phyloP scores from a whole-genome alignment of 2,329 filamentous ascomycete species.

The Trichoderma lentiforme region DNA sequence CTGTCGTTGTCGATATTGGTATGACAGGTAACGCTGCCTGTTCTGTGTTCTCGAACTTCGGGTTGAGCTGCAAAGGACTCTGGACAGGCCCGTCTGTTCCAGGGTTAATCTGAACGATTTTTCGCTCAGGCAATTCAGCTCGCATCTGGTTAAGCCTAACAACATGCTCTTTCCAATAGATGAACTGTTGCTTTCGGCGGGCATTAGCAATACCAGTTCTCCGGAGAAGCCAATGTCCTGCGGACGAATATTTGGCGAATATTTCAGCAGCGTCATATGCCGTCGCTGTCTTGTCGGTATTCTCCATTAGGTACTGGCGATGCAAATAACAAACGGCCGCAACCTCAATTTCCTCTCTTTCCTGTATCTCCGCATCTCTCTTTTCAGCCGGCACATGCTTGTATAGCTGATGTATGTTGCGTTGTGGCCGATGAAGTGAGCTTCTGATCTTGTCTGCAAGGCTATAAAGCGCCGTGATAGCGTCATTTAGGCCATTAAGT shows the following conservation, averaged over 20 bases:
- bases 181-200: neutral
- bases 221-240: neutral
- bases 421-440: neutral
- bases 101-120: neutral
- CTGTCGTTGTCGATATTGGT: neutral
- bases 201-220: neutral
- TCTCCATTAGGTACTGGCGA: neutral
- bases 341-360: neutral
- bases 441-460: neutral
- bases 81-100: neutral
- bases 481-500: neutral
- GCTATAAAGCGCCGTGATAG: neutral
- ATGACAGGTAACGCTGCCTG: neutral
- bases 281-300: neutral
- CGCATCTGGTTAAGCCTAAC: neutral
- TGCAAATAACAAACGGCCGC: neutral
- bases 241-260: neutral
- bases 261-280: neutral
- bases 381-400: neutral
- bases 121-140: neutral
- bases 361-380: neutral
- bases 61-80: neutral
- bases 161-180: neutral
- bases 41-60: neutral
- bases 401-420: neutral